These are phyloP conservation scores for Colletotrichum lupini DNA, from an alignment of 2,329 filamentous ascomycete species.

Conservation along the genomic window DNA sequence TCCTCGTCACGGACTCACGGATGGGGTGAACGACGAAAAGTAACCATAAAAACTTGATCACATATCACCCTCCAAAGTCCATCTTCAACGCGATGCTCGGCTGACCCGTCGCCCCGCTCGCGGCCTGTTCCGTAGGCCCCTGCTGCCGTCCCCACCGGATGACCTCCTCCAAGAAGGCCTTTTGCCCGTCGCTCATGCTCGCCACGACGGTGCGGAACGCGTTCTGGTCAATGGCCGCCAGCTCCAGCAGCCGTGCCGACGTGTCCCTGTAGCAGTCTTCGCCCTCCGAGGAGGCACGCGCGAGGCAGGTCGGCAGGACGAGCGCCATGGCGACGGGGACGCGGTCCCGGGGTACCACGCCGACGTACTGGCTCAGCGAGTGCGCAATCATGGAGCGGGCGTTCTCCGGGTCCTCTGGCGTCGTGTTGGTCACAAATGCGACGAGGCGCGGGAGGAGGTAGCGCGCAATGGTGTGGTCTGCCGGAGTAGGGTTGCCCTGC, in stretches of 20 bases:
- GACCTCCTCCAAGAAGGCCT: constrained; percentile 82
- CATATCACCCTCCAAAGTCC: constrained; percentile 74
- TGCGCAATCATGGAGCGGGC: constrained; percentile 78
- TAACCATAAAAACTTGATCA: not conserved
- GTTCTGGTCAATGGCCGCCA: constrained; percentile 79
- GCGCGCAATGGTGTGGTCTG: constrained; percentile 79
- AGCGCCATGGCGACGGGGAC: constrained; percentile 75
- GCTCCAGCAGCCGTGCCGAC: constrained; percentile 79
- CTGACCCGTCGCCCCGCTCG: constrained; percentile 60
- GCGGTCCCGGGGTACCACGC: constrained; percentile 56
- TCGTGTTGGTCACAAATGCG: constrained; percentile 76
- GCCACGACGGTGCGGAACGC: constrained; percentile 81
- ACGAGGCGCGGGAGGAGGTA: constrained; percentile 81
- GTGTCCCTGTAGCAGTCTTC: constrained; percentile 75
- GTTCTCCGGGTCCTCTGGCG: constrained; percentile 81
- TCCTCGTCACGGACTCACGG: not conserved
- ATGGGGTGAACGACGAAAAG: not conserved
- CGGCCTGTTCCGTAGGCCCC: constrained; percentile 52
- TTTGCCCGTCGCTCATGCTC: constrained; percentile 76
- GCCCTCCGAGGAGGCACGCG: constrained; percentile 75
- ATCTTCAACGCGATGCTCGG: constrained; percentile 95
- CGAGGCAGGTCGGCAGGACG: constrained; percentile 80
- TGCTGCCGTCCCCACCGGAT: constrained; percentile 72
- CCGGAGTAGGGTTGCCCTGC: constrained; percentile 67
- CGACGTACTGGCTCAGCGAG: constrained; percentile 79